A percentile compares a stretch with the other conserved stretches of the same genome.
These are phyloP conservation scores for Blumeriella jaapii DNA, from an alignment of 2,329 filamentous ascomycete genomes.

Conservation along the genomic window DNA sequence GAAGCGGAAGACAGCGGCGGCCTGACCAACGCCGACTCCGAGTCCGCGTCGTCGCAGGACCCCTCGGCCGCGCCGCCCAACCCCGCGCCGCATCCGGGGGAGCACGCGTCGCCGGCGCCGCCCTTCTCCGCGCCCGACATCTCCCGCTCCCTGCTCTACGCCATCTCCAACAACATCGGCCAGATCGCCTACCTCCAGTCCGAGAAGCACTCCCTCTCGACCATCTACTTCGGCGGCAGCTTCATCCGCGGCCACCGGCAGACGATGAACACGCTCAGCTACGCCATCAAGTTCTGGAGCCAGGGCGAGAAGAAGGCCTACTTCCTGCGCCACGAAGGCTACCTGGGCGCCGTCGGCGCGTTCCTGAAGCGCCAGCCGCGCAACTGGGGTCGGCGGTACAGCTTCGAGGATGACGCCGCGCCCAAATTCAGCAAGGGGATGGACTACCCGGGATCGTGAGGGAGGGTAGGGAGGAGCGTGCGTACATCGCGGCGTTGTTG, in stretches of 20 bases:
- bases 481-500: too few relatives aligned
- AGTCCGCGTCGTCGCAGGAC: too few relatives aligned
- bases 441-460: slow-evolving; percentile 6
- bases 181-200: slow-evolving; percentile 97
- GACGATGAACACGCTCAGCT: slow-evolving; percentile 95
- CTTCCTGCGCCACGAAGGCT: slow-evolving; percentile 91
- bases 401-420: slow-evolving; percentile 29
- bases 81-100: not conserved
- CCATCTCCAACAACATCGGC: slow-evolving; percentile 94
- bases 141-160: slow-evolving; percentile 82
- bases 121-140: slow-evolving; percentile 76
- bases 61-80: slow-evolving; percentile 1
- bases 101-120: slow-evolving; percentile 7
- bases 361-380: slow-evolving; percentile 84
- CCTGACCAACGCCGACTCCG: slow-evolving; percentile 19
- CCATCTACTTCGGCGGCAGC: slow-evolving; percentile 95
- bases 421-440: slow-evolving; percentile 2
- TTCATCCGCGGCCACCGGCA: slow-evolving; percentile 95
- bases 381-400: slow-evolving; percentile 82
- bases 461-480: too few relatives aligned
- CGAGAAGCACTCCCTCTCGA: slow-evolving; percentile 79
- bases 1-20: slow-evolving; percentile 61
- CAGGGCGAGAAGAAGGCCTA: slow-evolving; percentile 91
- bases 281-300: slow-evolving; percentile 96
- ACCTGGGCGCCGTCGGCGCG: slow-evolving; percentile 84